A percentile compares a stretch with the other conserved stretches of the same genome.
These are phyloP conservation scores for Pulveroboletus sp. DNA, from an alignment of 768 basidiomycete genomes.

Conservation along the genomic window DNA sequence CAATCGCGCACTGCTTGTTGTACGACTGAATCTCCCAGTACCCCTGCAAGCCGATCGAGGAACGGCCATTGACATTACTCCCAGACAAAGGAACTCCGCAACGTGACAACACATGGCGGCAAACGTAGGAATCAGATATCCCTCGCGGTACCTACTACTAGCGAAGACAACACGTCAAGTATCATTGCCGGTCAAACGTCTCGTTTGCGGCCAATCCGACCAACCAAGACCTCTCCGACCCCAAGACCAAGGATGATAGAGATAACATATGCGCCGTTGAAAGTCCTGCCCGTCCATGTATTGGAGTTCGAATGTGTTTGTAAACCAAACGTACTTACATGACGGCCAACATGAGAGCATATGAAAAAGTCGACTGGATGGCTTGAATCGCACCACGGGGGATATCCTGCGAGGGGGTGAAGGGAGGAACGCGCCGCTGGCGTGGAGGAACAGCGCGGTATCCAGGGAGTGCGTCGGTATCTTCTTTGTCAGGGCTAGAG, in stretches of 20 bases:
- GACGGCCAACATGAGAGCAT: slow-evolving; percentile 74
- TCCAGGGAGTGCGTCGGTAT: not conserved
- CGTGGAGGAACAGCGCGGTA: slow-evolving; percentile 6
- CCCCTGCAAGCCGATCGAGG: not conserved
- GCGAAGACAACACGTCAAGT: not conserved
- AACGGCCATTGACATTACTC: not conserved
- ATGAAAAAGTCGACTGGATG: slow-evolving; percentile 58
- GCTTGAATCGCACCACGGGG: slow-evolving; percentile 64
- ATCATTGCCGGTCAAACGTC: not conserved
- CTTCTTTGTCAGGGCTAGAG: slow-evolving; percentile 1
- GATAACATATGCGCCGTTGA: slow-evolving; percentile 74
- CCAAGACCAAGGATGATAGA: slow-evolving; percentile 67
- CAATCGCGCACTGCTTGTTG: no score
- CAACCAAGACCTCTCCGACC: slow-evolving; percentile 71
- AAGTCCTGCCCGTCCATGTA: slow-evolving; percentile 56
- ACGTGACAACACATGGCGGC: not conserved
- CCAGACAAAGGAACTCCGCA: not conserved
- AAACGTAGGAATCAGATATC: not conserved
- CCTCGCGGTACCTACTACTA: not conserved
- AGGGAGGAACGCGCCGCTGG: slow-evolving; percentile 47
- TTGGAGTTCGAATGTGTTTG: slow-evolving; percentile 1
- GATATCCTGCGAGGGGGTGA: slow-evolving; percentile 63
- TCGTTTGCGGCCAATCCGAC: slow-evolving; percentile 40
- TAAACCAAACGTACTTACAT: slow-evolving; percentile 49
- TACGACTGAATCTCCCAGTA: not conserved